Conservation (phyloP, 768 basidiomycete genomes). For the Hebeloma cylindrosporum region DNA sequence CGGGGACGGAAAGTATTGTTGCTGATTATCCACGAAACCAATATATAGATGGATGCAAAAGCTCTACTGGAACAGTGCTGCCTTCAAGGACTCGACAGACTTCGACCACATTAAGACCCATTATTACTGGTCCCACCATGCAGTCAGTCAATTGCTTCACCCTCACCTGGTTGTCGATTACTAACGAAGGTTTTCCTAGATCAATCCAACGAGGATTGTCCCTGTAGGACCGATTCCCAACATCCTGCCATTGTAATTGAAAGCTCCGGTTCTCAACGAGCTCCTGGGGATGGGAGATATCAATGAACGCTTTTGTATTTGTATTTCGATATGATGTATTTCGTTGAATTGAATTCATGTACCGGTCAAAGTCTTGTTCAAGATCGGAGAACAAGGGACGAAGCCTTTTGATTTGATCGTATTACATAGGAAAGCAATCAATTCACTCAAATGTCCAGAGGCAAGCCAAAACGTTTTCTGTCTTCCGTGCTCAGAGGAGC, state of each 20-base stretch:
- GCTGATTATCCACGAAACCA: background rate
- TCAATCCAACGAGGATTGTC: slow-evolving; percentile 79
- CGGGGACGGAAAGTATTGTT: background rate
- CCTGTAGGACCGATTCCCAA: slow-evolving; percentile 71
- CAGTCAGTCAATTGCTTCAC: slow-evolving; percentile 30
- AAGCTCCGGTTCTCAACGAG: too few species aligned
- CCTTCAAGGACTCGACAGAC: slow-evolving; percentile 85
- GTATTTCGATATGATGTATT: too few species aligned
- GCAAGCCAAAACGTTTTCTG: too few species aligned
- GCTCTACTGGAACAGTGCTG: slow-evolving; percentile 87
- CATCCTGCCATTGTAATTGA: slow-evolving; percentile 56
- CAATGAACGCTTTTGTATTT: too few species aligned
- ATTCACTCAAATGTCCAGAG: too few species aligned
- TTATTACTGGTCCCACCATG: slow-evolving; percentile 65
- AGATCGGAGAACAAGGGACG: too few species aligned
- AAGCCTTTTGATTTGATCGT: too few species aligned
- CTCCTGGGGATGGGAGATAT: too few species aligned
- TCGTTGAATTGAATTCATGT: too few species aligned
- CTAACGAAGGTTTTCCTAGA: slow-evolving; percentile 35
- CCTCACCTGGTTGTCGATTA: background rate
- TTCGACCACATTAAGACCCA: slow-evolving; percentile 87
- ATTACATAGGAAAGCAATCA: too few species aligned
- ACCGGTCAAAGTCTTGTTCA: too few species aligned
- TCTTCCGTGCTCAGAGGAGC: too few species aligned
- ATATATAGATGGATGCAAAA: slow-evolving; percentile 70